These are phyloP conservation scores for Psidium guajava DNA, from an alignment of 345 rosid species.

Conservation along the genomic window DNA sequence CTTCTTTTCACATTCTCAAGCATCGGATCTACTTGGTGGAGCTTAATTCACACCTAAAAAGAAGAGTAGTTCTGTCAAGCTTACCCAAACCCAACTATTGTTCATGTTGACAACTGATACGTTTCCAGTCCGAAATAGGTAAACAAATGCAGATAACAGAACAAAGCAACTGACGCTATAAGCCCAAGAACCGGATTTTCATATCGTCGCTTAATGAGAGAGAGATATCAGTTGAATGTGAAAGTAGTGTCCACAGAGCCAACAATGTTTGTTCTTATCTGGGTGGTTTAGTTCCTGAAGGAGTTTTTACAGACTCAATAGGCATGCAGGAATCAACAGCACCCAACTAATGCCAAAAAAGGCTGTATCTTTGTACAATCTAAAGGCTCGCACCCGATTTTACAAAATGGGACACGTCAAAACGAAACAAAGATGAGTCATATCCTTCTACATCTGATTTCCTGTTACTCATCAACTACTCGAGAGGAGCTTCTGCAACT, in stretches of 20 bases:
- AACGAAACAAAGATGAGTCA: background rate
- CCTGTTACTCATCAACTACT: background rate
- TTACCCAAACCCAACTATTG: background rate
- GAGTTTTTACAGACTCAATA: background rate
- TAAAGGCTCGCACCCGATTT: background rate
- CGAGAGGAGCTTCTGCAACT: conserved; percentile 9
- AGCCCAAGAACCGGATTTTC: background rate
- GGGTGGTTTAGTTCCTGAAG: background rate
- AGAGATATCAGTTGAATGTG: background rate
- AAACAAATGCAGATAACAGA: background rate
- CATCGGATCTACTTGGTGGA: background rate
- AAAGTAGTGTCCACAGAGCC: background rate
- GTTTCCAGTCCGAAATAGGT: background rate
- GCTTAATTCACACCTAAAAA: background rate
- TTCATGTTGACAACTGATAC: background rate
- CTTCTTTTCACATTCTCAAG: background rate
- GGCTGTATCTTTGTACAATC: background rate
- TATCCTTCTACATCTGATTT: background rate
- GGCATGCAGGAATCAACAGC: background rate
- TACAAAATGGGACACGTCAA: background rate
- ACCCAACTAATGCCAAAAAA: background rate
- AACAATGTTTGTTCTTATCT: background rate
- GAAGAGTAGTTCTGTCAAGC: background rate
- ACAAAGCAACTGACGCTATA: background rate
- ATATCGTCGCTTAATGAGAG: background rate